Conservation (phyloP, 2,329 filamentous ascomycete species). For the Arthrobotrys megalospora region DNA sequence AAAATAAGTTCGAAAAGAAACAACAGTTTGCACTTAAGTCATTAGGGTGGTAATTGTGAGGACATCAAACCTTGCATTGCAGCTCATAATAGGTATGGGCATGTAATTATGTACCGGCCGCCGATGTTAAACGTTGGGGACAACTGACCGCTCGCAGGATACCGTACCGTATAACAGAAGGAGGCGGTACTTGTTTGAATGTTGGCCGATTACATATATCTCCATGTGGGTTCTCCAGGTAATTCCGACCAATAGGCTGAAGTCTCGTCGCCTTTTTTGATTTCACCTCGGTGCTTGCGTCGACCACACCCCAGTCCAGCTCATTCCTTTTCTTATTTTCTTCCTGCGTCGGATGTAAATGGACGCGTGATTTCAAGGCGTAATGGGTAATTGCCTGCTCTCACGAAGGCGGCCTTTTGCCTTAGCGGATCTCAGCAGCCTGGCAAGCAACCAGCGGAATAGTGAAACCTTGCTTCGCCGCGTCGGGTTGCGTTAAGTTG, state of each 20-base stretch:
- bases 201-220: slow-evolving; percentile 38
- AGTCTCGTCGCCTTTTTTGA: slow-evolving; percentile 32
- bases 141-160: slow-evolving; percentile 27
- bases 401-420: slow-evolving; percentile 18
- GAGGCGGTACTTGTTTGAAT: slow-evolving; percentile 51
- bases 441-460: slow-evolving; percentile 39
- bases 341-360: slow-evolving; percentile 57
- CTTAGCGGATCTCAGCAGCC: slow-evolving; percentile 38
- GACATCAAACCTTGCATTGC: slow-evolving; percentile 55
- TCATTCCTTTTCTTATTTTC: slow-evolving; percentile 30
- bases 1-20: slow-evolving; percentile 38
- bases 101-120: slow-evolving; percentile 1
- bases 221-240: slow-evolving; percentile 44
- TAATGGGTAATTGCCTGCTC: slow-evolving; percentile 45
- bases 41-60: slow-evolving; percentile 23
- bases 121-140: slow-evolving; percentile 7
- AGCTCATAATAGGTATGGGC: slow-evolving; percentile 15
- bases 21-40: slow-evolving; percentile 17
- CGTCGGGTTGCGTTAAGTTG: slow-evolving; percentile 59
- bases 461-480: slow-evolving; percentile 61
- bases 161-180: slow-evolving; percentile 28
- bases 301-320: slow-evolving; percentile 6
- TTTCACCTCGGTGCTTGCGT: slow-evolving; percentile 13
- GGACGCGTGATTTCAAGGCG: slow-evolving; percentile 60
- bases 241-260: slow-evolving; percentile 54